Evolutionary conservation across 2,329 filamentous ascomycete genomes (phyloP).

Genomic region (Diaporthe citri): DNA sequence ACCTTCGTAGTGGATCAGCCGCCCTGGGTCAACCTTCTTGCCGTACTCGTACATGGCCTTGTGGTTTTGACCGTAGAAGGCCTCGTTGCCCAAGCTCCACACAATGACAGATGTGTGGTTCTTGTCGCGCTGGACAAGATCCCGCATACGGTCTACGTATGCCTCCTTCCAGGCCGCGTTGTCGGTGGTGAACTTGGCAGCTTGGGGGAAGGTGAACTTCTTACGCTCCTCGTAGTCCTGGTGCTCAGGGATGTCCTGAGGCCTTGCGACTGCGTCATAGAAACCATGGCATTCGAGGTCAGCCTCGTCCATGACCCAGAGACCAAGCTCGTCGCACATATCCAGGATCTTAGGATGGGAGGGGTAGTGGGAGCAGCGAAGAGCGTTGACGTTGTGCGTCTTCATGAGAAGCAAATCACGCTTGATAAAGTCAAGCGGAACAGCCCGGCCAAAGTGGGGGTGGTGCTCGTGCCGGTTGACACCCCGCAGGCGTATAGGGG

Average conservation of each 20-base stretch:
- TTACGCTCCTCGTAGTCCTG: slow-evolving; percentile 73
- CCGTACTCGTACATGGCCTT: slow-evolving; percentile 75
- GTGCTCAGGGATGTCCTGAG: slow-evolving; percentile 65
- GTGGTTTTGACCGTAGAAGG: slow-evolving; percentile 78
- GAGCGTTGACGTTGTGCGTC: slow-evolving; percentile 76
- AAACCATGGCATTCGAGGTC: slow-evolving; percentile 68
- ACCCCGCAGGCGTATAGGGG: slow-evolving; percentile 71
- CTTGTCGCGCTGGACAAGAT: slow-evolving; percentile 77
- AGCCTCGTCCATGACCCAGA: slow-evolving; percentile 69
- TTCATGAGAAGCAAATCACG: slow-evolving; percentile 77
- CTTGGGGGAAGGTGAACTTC: slow-evolving; percentile 64
- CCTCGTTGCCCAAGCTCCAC: slow-evolving; percentile 81
- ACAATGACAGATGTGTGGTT: slow-evolving; percentile 79
- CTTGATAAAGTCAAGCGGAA: slow-evolving; percentile 72
- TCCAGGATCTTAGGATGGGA: slow-evolving; percentile 72
- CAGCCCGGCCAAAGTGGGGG: slow-evolving; percentile 70
- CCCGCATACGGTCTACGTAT: slow-evolving; percentile 75
- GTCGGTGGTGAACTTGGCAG: slow-evolving; percentile 71
- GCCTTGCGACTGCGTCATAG: slow-evolving; percentile 62
- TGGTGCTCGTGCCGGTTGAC: slow-evolving; percentile 81
- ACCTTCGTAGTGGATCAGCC: slow-evolving; percentile 76
- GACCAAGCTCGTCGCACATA: slow-evolving; percentile 73
- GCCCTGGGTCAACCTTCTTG: slow-evolving; percentile 67
- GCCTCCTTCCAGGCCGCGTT: slow-evolving; percentile 72
- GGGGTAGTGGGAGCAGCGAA: slow-evolving; percentile 77